These are phyloP conservation scores for Lolium multiflorum DNA, from an alignment of 176 grass and related monocot species.

Conservation along the genomic window DNA sequence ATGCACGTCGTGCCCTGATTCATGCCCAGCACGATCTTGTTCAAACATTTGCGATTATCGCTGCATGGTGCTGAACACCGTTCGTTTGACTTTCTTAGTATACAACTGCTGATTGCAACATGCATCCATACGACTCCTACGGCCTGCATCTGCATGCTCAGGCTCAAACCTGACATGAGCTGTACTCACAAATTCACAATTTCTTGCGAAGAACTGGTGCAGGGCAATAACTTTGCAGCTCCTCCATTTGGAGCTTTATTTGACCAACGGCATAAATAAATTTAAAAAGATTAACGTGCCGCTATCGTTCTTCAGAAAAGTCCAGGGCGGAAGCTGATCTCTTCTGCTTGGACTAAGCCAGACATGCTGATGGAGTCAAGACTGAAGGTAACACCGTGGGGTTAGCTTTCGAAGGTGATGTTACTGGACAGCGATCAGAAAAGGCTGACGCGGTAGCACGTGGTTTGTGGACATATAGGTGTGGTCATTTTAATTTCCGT, in stretches of 20 bases:
- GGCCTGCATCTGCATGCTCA: not conserved
- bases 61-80: not conserved
- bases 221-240: too few relatives aligned
- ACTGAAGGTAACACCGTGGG: not conserved
- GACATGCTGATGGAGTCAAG: not conserved
- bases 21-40: constrained; percentile 33
- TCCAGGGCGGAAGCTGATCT: not conserved
- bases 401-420: not conserved
- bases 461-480: not conserved
- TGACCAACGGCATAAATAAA: not conserved
- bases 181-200: not conserved
- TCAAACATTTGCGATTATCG: constrained; percentile 9
- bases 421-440: not conserved
- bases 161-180: not conserved
- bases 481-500: not conserved
- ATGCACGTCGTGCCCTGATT: not conserved
- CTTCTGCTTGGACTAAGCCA: not conserved
- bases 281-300: not conserved
- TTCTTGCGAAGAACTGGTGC: not conserved
- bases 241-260: not conserved
- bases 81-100: constrained; percentile 34
- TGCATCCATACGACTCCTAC: not conserved
- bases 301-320: not conserved
- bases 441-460: not conserved
- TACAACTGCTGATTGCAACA: not conserved